phyloP scores from a whole-genome alignment of 257 asterid genomes.

The Anisodus acutangulus region DNA sequence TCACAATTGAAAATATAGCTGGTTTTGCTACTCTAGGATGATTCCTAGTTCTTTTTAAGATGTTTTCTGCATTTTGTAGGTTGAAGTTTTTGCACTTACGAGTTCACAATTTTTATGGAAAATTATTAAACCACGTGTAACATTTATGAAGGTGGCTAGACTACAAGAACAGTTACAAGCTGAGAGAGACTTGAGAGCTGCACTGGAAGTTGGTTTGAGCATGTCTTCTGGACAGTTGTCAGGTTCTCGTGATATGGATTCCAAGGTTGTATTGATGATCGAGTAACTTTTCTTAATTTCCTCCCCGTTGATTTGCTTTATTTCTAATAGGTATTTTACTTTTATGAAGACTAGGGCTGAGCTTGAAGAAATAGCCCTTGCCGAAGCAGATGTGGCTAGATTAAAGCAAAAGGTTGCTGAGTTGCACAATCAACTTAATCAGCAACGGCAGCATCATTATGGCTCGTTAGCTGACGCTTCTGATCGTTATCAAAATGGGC shows the following conservation, averaged over 20 bases:
- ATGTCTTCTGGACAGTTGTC: conserved; percentile 89
- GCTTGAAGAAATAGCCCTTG: conserved; percentile 98
- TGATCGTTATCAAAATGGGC: conserved; percentile 64
- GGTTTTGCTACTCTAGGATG: conserved; percentile 22
- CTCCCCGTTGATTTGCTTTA: background rate
- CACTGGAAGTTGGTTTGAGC: conserved; percentile 92
- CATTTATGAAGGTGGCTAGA: conserved; percentile 66
- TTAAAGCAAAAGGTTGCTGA: conserved; percentile 96
- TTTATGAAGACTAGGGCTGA: conserved; percentile 85
- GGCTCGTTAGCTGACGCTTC: conserved; percentile 70
- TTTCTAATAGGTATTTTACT: conserved; percentile 3
- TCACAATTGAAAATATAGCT: background rate
- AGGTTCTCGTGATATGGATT: conserved; percentile 85
- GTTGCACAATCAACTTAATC: conserved; percentile 94
- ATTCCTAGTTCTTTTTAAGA: conserved; percentile 14
- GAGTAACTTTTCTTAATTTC: background rate
- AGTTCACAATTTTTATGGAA: background rate
- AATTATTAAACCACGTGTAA: background rate
- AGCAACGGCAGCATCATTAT: conserved; percentile 89
- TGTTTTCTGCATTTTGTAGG: conserved; percentile 19
- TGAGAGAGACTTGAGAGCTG: conserved; percentile 95
- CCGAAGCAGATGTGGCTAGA: conserved; percentile 96
- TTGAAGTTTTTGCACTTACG: background rate
- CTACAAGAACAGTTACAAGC: conserved; percentile 98
- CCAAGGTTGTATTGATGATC: conserved; percentile 60